Percentiles rank a stretch among this genome's conserved stretches.
phyloP scores from a whole-genome alignment of 257 asterid genomes.

The Solanum habrochaites region DNA sequence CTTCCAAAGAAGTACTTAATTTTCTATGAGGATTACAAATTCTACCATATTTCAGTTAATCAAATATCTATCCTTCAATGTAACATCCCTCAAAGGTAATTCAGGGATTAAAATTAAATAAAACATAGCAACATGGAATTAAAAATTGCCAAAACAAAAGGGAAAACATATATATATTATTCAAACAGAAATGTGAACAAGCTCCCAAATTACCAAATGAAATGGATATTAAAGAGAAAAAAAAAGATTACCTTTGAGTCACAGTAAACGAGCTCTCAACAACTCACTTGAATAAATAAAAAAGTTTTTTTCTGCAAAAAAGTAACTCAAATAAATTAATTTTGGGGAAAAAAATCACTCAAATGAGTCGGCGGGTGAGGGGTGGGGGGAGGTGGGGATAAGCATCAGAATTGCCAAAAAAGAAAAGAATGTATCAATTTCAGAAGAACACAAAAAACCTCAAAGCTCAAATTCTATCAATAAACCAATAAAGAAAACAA shows the following conservation, averaged over 20 bases:
- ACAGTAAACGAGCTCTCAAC: not conserved
- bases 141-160: not conserved
- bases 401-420: not conserved
- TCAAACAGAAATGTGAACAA: not conserved
- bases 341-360: not conserved
- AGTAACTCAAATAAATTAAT: no score
- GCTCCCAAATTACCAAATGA: not conserved
- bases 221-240: not conserved
- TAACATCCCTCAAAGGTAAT: not conserved
- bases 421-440: not conserved
- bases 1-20: not conserved
- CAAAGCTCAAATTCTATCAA: not conserved
- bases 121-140: not conserved
- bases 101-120: not conserved
- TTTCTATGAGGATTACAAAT: not conserved
- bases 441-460: not conserved
- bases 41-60: not conserved
- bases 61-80: not conserved
- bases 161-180: not conserved
- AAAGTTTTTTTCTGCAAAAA: not conserved
- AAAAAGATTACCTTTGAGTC: not conserved
- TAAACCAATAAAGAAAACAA: not conserved
- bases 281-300: not conserved
- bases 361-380: not conserved
- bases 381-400: not conserved